Base-by-base conservation (phyloP, 495 filamentous ascomycete species). In the Alectoria sarmentosa region DNA sequence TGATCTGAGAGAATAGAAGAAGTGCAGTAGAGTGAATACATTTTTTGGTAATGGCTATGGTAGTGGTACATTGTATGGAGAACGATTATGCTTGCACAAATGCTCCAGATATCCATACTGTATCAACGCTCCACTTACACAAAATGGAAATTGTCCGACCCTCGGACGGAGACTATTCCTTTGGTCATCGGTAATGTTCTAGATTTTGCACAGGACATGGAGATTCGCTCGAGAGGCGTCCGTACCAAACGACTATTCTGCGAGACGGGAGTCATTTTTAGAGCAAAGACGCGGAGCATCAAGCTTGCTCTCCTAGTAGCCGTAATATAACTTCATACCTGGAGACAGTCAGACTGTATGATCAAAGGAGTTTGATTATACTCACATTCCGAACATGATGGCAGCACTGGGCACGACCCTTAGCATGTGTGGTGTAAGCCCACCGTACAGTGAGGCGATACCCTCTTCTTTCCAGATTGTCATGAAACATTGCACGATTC, bases 331-430 rank as follows among this genome's bases (percentile, higher is more conserved):
- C 82, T 74, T 95, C 90, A 71, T 95, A 76, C 73, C 74, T 76
- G 41, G 15, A 34, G 48, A 41, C 3, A 11, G 38, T 69, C 26
- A 69, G 63, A 26, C 4, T n/a, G 36, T 26, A 23, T 32, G 19
- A 37, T 41, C 5, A 48, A 17, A 48, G 19, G 14, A 57, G 0
- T 21, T 14, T 48, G 15, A 5, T 38, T 7, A 30, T 28, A 69
- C 67, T 69, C 44, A 96, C 80, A 91, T 92, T 72, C 90, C 90
- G 70, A 96, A 96, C 91, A 92, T 96, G 69, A 96, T 94, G 59
- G 88, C 91, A 21, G 91, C 91, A 64, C 89, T 92, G 4, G 91
- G 91, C 15, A 96, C 92, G 23, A 76, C 74, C 41, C 83, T 75
- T 37, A 86, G 69, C 73, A 85, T 75, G 67, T 86, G 83, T 48